A percentile compares a stretch with the other conserved stretches of the same genome.
phyloP scores from a whole-genome alignment of 176 grass and related monocot species.

The Carex pumila region DNA sequence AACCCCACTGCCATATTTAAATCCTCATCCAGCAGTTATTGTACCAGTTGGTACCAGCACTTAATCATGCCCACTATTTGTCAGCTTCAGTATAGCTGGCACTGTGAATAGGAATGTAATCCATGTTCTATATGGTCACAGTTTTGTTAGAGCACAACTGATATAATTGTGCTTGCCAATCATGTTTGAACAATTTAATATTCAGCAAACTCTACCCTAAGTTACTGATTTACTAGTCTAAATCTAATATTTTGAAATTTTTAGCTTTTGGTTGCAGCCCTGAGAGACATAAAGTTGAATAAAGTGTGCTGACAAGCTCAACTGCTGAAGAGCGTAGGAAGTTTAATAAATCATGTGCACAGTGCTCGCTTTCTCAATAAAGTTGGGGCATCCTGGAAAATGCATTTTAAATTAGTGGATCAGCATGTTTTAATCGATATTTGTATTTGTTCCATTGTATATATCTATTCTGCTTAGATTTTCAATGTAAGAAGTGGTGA shows the following conservation, averaged over 20 bases:
- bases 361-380: not conserved
- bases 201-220: not conserved
- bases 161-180: not conserved
- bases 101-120: too few species aligned
- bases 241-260: not conserved
- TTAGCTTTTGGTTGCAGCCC: constrained; percentile 15
- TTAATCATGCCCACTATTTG: too few species aligned
- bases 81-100: too few species aligned
- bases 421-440: not conserved
- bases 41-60: too few species aligned
- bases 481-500: not conserved
- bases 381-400: too few species aligned
- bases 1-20: too few species aligned
- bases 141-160: too few species aligned
- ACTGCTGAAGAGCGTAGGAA: not conserved
- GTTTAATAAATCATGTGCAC: not conserved
- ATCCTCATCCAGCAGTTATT: too few species aligned
- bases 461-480: not conserved
- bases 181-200: not conserved
- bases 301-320: not conserved
- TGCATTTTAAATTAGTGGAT: too few species aligned
- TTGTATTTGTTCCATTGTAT: not conserved
- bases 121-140: too few species aligned
- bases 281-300: constrained; percentile 16
- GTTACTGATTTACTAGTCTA: not conserved